phyloP scores from a whole-genome alignment of 192 early-diverging fungal species.

The Coemansia guatemalensis region DNA sequence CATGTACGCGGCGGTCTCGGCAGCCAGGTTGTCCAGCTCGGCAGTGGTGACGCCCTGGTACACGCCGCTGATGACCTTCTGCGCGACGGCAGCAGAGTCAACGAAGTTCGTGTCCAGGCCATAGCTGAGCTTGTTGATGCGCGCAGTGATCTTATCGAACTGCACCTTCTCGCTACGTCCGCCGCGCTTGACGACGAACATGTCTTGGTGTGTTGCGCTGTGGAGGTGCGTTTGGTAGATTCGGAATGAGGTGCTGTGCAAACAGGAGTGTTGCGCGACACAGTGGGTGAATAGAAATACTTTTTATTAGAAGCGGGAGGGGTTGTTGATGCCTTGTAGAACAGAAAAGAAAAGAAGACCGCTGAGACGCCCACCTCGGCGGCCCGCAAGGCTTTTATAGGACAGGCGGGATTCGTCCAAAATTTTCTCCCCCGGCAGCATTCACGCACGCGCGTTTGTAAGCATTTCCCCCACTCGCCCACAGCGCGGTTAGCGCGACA shows the following conservation, averaged over 20 bases:
- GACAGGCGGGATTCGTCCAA: background rate
- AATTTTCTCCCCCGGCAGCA: background rate
- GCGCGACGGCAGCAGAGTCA: slow-evolving; percentile 83
- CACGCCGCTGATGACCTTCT: slow-evolving; percentile 94
- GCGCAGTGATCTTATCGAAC: slow-evolving; percentile 93
- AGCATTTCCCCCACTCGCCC: background rate
- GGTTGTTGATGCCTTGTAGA: background rate
- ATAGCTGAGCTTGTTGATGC: slow-evolving; percentile 93
- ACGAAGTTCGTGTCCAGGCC: slow-evolving; percentile 91
- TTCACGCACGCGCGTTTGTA: background rate
- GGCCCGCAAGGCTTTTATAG: background rate
- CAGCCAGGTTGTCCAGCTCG: slow-evolving; percentile 95
- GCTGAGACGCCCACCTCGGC: background rate
- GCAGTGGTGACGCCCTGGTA: slow-evolving; percentile 97
- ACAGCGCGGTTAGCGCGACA: background rate
- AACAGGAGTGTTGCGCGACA: background rate
- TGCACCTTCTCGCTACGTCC: slow-evolving; percentile 90
- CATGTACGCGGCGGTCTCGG: slow-evolving; percentile 88
- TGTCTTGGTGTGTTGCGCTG: slow-evolving; percentile 4
- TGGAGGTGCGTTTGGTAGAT: background rate
- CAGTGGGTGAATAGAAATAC: too few species aligned
- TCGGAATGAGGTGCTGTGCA: background rate
- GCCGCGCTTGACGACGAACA: slow-evolving; percentile 60
- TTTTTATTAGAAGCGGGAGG: background rate
- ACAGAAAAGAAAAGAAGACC: background rate